Evolutionary conservation across 129 eudicot species (phyloP).

Genomic region (Artemisia annua): DNA sequence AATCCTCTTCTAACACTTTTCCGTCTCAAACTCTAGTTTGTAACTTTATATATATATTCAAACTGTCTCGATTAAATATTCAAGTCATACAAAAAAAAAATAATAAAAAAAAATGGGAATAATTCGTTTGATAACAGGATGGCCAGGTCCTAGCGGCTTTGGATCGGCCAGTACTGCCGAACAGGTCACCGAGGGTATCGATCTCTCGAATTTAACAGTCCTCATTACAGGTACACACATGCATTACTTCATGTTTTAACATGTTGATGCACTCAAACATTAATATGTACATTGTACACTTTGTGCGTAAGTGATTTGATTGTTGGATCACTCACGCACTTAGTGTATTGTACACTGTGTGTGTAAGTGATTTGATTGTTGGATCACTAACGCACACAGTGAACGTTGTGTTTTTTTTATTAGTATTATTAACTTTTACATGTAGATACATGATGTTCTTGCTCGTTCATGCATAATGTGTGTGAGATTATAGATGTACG

Average conservation of each 20-base stretch:
- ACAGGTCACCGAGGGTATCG: conserved; percentile 64
- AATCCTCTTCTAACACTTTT: not conserved
- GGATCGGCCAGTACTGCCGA: conserved; percentile 94
- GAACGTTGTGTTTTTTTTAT: not conserved
- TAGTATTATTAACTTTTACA: no score
- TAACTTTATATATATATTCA: not conserved
- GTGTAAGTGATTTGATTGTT: not conserved
- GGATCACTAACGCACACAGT: not conserved
- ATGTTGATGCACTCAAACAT: not conserved
- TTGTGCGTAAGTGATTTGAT: not conserved
- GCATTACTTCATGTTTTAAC: not conserved
- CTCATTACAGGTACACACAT: conserved; percentile 59
- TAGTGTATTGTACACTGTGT: not conserved
- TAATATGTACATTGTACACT: not conserved
- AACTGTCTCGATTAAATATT: not conserved
- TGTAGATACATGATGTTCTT: no score
- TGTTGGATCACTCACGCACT: not conserved
- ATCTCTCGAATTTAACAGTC: conserved; percentile 60
- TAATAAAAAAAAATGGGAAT: conserved; percentile 28
- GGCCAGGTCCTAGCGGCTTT: conserved; percentile 76
- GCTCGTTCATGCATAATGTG: no score
- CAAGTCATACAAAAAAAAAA: not conserved
- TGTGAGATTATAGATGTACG: no score
- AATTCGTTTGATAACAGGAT: conserved; percentile 70
- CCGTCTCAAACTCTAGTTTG: not conserved